Evolutionary conservation across 1,284 basidiomycete species (phyloP).

Genomic region (Trametes hirsuta): DNA sequence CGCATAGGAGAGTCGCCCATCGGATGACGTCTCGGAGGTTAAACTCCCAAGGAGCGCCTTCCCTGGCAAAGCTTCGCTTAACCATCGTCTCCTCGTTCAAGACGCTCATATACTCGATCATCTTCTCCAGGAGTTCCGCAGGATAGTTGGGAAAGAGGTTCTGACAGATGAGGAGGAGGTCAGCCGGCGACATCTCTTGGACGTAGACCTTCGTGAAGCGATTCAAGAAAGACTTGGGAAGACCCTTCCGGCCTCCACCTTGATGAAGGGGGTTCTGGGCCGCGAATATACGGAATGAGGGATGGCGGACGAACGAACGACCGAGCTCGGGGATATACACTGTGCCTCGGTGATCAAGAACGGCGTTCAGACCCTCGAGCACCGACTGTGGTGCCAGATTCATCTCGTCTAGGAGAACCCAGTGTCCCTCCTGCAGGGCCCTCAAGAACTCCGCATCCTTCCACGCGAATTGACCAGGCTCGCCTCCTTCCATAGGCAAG

Average conservation of each 20-base stretch:
- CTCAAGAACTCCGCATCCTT: conserved; percentile 95
- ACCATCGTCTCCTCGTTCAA: conserved; percentile 76
- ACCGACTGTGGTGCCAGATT: conserved; percentile 96
- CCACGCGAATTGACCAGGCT: conserved; percentile 95
- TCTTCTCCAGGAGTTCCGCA: conserved; percentile 58
- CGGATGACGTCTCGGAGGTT: conserved; percentile 95
- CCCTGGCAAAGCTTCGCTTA: conserved; percentile 74
- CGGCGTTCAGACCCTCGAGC: conserved; percentile 96
- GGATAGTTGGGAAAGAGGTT: conserved; percentile 74
- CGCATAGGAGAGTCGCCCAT: conserved; percentile 75
- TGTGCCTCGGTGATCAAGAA: conserved; percentile 94
- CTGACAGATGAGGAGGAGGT: conserved; percentile 82
- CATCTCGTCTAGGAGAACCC: conserved; percentile 99
- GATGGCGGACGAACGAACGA: conserved; percentile 87
- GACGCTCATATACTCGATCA: conserved; percentile 85
- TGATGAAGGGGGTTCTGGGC: conserved; percentile 98
- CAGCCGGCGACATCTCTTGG: conserved; percentile 81
- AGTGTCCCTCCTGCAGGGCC: conserved; percentile 91
- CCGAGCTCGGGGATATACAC: conserved; percentile 97
- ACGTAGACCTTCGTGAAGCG: conserved; percentile 98
- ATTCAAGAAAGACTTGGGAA: conserved; percentile 97
- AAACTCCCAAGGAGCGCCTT: conserved; percentile 98
- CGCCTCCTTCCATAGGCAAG: conserved; percentile 91
- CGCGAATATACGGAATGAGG: conserved; percentile 94
- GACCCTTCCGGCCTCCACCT: conserved; percentile 96